These are phyloP conservation scores for Rhizopogon roseolus DNA, from an alignment of 768 basidiomycete genomes.

Conservation along the genomic window DNA sequence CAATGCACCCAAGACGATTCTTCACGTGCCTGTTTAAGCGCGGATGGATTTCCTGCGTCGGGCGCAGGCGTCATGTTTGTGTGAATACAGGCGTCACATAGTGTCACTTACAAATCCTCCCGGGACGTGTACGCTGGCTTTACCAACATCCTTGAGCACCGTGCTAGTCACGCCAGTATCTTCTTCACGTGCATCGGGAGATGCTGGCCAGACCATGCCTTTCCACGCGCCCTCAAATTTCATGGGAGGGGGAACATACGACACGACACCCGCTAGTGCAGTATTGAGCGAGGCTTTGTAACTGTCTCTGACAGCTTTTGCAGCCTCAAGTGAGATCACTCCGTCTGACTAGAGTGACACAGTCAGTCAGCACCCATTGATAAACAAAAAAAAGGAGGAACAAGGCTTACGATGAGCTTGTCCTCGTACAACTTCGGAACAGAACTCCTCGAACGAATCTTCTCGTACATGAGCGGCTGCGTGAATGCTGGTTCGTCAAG, in stretches of 20 bases:
- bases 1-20: conserved; percentile 64
- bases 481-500: conserved; percentile 85
- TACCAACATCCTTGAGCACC: conserved; percentile 54
- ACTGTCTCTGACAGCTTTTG: conserved; percentile 43
- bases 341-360: conserved; percentile 15
- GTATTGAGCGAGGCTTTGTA: conserved; percentile 64
- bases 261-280: conserved; percentile 46
- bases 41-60: conserved; percentile 65
- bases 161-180: conserved; percentile 61
- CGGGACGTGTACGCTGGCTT: conserved; percentile 60
- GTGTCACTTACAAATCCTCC: conserved; percentile 54
- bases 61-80: neutral
- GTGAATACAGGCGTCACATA: neutral
- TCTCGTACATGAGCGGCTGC: conserved; percentile 86
- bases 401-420: conserved; percentile 57
- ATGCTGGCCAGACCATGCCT: conserved; percentile 53
- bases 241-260: conserved; percentile 45
- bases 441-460: conserved; percentile 71
- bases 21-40: conserved; percentile 78
- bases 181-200: conserved; percentile 48
- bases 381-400: neutral
- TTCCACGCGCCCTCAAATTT: conserved; percentile 69
- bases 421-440: conserved; percentile 83
- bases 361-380: neutral
- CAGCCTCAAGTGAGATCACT: conserved; percentile 45